These are phyloP conservation scores for Starmerella kuoi DNA, from an alignment of 805 yeast genomes.

Conservation along the genomic window DNA sequence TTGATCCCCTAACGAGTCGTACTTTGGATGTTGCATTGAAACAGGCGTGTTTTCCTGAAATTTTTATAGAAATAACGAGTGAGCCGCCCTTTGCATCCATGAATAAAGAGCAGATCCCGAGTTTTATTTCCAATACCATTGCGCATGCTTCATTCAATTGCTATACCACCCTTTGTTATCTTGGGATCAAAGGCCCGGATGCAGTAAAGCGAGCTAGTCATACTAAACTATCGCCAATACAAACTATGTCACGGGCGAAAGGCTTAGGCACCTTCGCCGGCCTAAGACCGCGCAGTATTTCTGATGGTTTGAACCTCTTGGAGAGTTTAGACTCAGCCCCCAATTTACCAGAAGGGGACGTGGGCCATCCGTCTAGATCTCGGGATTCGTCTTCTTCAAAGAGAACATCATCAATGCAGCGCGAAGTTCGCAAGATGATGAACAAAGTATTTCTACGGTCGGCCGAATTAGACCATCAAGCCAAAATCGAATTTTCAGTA, in stretches of 20 bases:
- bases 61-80: slow-evolving; percentile 10
- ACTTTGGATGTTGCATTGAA: not conserved
- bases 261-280: not conserved
- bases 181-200: slow-evolving; percentile 3
- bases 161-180: slow-evolving; percentile 2
- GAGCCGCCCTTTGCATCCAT: not conserved
- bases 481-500: not conserved
- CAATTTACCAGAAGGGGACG: not conserved
- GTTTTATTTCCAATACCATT: slow-evolving; percentile 7
- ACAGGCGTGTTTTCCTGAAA: slow-evolving; percentile 12
- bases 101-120: slow-evolving; percentile 5
- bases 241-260: not conserved
- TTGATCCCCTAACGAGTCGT: not conserved
- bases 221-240: not conserved
- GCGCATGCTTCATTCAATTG: slow-evolving; percentile 12
- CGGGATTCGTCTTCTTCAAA: not conserved
- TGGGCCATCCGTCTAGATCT: not conserved
- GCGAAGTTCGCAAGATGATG: not conserved
- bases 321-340: not conserved
- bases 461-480: slow-evolving; percentile 2
- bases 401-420: slow-evolving; percentile 2
- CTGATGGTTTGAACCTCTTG: not conserved
- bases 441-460: not conserved
- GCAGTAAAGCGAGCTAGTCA: not conserved
- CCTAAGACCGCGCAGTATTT: not conserved